Percentiles rank a stretch among this genome's conserved stretches.
Evolutionary conservation across 2,329 filamentous ascomycete genomes (phyloP).

Genomic region (Calonectria pseudoturangicola): DNA sequence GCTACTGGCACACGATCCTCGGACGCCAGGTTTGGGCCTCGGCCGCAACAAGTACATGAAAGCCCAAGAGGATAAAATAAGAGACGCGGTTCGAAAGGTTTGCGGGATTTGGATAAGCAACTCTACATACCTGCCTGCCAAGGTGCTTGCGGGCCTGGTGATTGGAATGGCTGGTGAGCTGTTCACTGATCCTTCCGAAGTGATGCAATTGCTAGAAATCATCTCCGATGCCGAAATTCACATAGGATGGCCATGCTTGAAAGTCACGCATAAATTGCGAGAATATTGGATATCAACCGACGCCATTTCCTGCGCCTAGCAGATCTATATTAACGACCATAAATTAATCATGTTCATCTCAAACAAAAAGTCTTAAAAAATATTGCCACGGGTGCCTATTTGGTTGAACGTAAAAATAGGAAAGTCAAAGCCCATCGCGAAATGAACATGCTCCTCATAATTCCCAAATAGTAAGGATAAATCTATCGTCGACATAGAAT

Average conservation of each 20-base stretch:
- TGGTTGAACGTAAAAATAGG: background rate
- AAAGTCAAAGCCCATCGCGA: background rate
- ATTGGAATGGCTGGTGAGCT: conserved; percentile 14
- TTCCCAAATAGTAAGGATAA: background rate
- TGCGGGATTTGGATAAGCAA: background rate
- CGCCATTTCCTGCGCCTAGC: background rate
- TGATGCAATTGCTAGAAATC: background rate
- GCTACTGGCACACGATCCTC: background rate
- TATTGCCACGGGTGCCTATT: background rate
- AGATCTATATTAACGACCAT: too few relatives aligned
- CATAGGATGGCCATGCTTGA: conserved; percentile 1
- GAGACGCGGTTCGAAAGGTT: background rate
- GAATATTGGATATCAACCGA: background rate
- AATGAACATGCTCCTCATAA: background rate
- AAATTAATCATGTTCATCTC: too few relatives aligned
- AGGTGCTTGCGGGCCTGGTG: background rate
- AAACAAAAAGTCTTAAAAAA: background rate
- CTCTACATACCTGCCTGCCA: background rate
- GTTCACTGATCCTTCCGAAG: conserved; percentile 5
- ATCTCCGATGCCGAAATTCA: conserved; percentile 4
- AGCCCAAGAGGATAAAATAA: background rate
- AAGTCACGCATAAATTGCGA: background rate
- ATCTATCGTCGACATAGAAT: background rate
- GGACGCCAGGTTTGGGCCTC: background rate
- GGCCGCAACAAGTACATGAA: background rate